Conservation (phyloP, 108 stramenopile species). For the Cyclostephanos tholiformis region DNA sequence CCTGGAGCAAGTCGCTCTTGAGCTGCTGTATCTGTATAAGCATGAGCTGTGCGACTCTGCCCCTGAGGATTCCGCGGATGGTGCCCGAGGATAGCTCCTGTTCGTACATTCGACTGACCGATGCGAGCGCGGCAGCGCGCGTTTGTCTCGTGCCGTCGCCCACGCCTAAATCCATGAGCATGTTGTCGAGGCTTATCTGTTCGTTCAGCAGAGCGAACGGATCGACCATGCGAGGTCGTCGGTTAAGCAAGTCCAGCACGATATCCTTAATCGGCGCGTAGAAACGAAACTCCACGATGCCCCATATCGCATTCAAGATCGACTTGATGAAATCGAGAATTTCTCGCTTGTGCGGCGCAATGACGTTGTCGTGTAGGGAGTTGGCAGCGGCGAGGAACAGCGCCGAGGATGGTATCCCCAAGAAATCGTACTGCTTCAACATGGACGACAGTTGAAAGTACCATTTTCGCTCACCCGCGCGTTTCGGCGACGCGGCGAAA, state of each 20-base stretch:
- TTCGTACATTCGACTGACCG: conserved; percentile 71
- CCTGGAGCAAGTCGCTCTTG: conserved; percentile 73
- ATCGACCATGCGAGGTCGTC: conserved; percentile 58
- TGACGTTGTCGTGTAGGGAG: conserved; percentile 50
- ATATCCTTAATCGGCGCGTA: conserved; percentile 75
- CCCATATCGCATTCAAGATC: conserved; percentile 46
- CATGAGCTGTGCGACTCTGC: conserved; percentile 66
- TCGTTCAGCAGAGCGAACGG: conserved; percentile 67
- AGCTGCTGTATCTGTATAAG: conserved; percentile 85
- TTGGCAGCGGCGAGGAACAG: conserved; percentile 53
- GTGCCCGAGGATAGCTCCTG: conserved; percentile 59
- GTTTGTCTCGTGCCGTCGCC: conserved; percentile 72
- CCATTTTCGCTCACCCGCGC: conserved; percentile 34
- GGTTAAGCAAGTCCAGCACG: conserved; percentile 60
- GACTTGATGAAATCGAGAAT: conserved; percentile 45
- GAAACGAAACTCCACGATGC: conserved; percentile 67
- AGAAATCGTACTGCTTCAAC: conserved; percentile 58
- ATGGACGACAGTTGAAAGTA: conserved; percentile 38
- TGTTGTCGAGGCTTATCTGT: conserved; percentile 71
- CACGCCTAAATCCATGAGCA: conserved; percentile 75
- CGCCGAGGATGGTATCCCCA: conserved; percentile 72
- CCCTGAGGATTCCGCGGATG: conserved; percentile 61
- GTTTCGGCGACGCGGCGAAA: conserved; percentile 36
- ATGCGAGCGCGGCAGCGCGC: conserved; percentile 57
- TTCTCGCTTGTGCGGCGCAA: conserved; percentile 60